A percentile compares a stretch with the other conserved stretches of the same genome.
phyloP scores from a whole-genome alignment of 2,329 filamentous ascomycete genomes.

The Phaeosphaeriaceae sp. region DNA sequence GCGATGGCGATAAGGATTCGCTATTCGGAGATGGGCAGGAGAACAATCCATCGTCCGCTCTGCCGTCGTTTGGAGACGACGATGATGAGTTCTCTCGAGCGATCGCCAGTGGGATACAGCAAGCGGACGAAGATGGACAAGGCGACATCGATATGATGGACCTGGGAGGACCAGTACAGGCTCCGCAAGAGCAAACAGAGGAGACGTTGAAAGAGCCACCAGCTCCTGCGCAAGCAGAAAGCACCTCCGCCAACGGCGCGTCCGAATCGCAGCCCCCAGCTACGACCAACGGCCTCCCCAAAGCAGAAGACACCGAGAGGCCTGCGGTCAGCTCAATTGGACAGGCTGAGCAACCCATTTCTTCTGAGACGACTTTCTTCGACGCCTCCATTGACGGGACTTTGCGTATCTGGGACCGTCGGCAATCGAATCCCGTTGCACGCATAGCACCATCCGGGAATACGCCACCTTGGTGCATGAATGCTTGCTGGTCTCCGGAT shows the following conservation, averaged over 20 bases:
- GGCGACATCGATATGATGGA: slow-evolving; percentile 56
- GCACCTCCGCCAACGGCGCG: slow-evolving; percentile 24
- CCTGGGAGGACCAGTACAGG: slow-evolving; percentile 52
- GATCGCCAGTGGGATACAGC: slow-evolving; percentile 64
- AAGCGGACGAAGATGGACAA: slow-evolving; percentile 51
- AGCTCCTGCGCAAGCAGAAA: slow-evolving; percentile 19
- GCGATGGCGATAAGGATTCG: slow-evolving; percentile 74
- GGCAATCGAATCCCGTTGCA: slow-evolving; percentile 77
- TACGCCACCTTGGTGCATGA: slow-evolving; percentile 96
- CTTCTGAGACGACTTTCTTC: slow-evolving; percentile 81
- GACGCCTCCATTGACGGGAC: slow-evolving; percentile 87
- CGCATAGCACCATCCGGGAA: slow-evolving; percentile 75
- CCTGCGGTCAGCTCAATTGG: slow-evolving; percentile 27
- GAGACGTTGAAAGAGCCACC: slow-evolving; percentile 29
- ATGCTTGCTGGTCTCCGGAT: slow-evolving; percentile 93
- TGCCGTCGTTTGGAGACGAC: slow-evolving; percentile 71
- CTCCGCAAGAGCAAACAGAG: slow-evolving; percentile 34
- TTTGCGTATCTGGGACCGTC: slow-evolving; percentile 90
- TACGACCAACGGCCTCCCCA: slow-evolving; percentile 58
- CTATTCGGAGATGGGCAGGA: slow-evolving; percentile 79
- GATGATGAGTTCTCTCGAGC: slow-evolving; percentile 83
- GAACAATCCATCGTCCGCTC: slow-evolving; percentile 52
- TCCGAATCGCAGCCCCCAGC: slow-evolving; percentile 22
- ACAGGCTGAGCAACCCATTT: slow-evolving; percentile 53
- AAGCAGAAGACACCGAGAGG: slow-evolving; percentile 55